These are phyloP conservation scores for Protea cynaroides DNA, from an alignment of 164 flowering plant species.

Conservation along the genomic window DNA sequence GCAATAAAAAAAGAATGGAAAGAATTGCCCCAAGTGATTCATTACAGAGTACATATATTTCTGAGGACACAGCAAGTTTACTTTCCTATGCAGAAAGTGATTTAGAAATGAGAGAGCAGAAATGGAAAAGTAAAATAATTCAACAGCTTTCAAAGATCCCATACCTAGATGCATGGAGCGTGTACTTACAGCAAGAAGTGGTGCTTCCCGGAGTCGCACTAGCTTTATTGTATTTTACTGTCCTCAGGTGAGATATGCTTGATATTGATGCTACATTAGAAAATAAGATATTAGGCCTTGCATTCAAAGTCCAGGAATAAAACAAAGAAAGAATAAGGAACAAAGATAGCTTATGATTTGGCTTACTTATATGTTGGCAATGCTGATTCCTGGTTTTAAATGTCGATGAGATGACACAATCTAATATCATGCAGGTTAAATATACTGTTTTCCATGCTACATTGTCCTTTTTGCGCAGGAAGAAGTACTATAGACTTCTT, in stretches of 20 bases:
- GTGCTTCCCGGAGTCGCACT: conserved; percentile 79
- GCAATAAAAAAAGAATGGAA: conserved; percentile 27
- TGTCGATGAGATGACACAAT: too few species aligned
- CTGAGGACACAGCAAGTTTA: conserved; percentile 14
- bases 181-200: conserved; percentile 64
- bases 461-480: too few species aligned
- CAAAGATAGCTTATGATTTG: background rate
- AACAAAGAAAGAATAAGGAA: too few species aligned
- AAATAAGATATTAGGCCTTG: too few species aligned
- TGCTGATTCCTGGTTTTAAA: too few species aligned
- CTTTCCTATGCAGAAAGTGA: conserved; percentile 16
- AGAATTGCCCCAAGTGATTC: conserved; percentile 13
- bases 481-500: too few species aligned
- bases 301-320: background rate
- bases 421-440: too few species aligned
- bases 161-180: conserved; percentile 53
- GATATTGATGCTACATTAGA: background rate
- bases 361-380: background rate
- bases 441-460: too few species aligned
- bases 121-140: conserved; percentile 15
- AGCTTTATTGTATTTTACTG: conserved; percentile 65
- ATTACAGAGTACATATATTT: conserved; percentile 14
- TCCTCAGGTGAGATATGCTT: conserved; percentile 57
- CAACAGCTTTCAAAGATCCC: conserved; percentile 25
- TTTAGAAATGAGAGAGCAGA: conserved; percentile 8